phyloP scores from a whole-genome alignment of 2,329 filamentous ascomycete genomes.

The Apiospora hydei region DNA sequence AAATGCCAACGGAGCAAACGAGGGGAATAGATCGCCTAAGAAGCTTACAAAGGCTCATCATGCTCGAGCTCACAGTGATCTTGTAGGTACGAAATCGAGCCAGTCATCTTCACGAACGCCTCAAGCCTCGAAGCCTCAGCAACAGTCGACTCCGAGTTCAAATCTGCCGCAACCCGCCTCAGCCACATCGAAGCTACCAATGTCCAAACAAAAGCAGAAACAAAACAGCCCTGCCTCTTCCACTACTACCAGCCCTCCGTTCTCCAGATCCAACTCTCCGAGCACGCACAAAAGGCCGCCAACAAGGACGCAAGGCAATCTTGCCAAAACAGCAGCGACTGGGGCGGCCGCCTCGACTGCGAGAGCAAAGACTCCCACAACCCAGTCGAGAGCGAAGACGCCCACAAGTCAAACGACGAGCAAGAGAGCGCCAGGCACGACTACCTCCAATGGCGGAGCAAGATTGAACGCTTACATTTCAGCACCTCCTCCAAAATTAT shows the following conservation, averaged over 20 bases:
- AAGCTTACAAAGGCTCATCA: constrained; percentile 51
- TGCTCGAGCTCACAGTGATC: constrained; percentile 66
- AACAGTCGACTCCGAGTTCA: constrained; percentile 44
- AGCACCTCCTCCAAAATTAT: constrained; percentile 73
- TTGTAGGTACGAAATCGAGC: constrained; percentile 49
- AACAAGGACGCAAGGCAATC: constrained; percentile 47
- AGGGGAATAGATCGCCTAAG: constrained; percentile 33
- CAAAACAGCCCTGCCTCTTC: constrained; percentile 53
- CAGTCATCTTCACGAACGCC: constrained; percentile 43
- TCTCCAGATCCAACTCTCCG: constrained; percentile 65
- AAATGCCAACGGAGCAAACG: constrained; percentile 31
- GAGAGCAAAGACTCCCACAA: constrained; percentile 53
- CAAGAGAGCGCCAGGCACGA: constrained; percentile 48
- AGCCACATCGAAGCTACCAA: constrained; percentile 51
- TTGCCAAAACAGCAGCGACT: constrained; percentile 39
- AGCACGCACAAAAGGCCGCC: constrained; percentile 52
- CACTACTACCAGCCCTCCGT: constrained; percentile 52
- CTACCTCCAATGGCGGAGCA: constrained; percentile 59
- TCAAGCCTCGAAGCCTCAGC: constrained; percentile 34
- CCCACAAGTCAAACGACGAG: constrained; percentile 47
- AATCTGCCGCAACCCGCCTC: constrained; percentile 37
- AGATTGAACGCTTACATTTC: constrained; percentile 79
- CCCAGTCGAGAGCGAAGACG: constrained; percentile 45
- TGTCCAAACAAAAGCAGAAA: constrained; percentile 56
- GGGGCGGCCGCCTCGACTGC: constrained; percentile 24